Percentiles rank a stretch among this genome's conserved stretches.
These are phyloP conservation scores for Carex arenaria DNA, from an alignment of 202 grass and related monocot genomes.

Conservation along the genomic window DNA sequence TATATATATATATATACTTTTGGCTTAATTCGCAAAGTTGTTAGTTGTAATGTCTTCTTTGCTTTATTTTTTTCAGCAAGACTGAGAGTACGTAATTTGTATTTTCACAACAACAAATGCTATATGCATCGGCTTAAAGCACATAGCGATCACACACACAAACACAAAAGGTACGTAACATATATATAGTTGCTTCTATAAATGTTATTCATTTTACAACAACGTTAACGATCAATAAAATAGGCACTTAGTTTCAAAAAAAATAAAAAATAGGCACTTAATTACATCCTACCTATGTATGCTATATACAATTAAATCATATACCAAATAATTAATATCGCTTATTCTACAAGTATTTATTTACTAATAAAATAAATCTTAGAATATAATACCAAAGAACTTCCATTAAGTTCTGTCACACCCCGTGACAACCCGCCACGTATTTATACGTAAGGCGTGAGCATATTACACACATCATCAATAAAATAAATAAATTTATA, in stretches of 20 bases:
- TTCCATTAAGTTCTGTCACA: too few species aligned
- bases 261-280: too few species aligned
- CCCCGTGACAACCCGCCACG: too few species aligned
- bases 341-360: neutral
- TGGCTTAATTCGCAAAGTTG: neutral
- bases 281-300: neutral
- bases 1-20: too few species aligned
- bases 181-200: neutral
- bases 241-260: too few species aligned
- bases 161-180: neutral
- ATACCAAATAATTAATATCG: neutral
- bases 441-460: too few species aligned
- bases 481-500: too few species aligned
- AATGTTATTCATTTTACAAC: neutral
- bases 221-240: neutral
- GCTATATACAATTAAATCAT: neutral
- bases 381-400: neutral
- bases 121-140: neutral
- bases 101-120: neutral
- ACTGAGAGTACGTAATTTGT: neutral
- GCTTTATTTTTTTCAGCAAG: neutral
- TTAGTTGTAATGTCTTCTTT: neutral
- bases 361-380: neutral
- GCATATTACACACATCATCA: too few species aligned
- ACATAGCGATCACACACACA: neutral